These are phyloP conservation scores for Dactylonectria estremocensis DNA, from an alignment of 2,329 filamentous ascomycete species.

Conservation along the genomic window DNA sequence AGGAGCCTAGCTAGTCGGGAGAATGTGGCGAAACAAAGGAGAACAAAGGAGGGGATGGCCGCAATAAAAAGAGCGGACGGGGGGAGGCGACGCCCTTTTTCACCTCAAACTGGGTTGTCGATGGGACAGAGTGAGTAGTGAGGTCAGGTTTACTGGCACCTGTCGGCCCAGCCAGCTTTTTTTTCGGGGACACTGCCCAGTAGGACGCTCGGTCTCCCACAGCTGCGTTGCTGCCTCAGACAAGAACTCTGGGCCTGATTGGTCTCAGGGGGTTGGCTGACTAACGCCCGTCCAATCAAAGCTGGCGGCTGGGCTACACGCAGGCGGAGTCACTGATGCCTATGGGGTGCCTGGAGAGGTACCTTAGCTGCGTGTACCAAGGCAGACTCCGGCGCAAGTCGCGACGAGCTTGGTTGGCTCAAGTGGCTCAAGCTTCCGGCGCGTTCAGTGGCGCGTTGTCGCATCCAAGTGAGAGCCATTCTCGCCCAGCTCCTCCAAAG, in stretches of 20 bases:
- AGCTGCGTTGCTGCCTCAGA: slow-evolving; percentile 56
- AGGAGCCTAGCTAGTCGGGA: slow-evolving; percentile 17
- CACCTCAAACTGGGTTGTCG: slow-evolving; percentile 45
- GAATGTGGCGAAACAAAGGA: slow-evolving; percentile 29
- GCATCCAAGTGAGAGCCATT: neutral
- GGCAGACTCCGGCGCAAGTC: slow-evolving; percentile 40
- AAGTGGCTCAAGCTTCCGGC: slow-evolving; percentile 24
- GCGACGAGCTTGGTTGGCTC: slow-evolving; percentile 5
- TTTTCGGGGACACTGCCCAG: slow-evolving; percentile 45
- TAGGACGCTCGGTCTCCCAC: slow-evolving; percentile 30
- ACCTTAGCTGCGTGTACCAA: slow-evolving; percentile 49
- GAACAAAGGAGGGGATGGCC: slow-evolving; percentile 33
- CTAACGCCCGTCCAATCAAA: slow-evolving; percentile 51
- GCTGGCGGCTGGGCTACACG: slow-evolving; percentile 34
- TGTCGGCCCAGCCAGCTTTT: slow-evolving; percentile 51
- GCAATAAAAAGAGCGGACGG: slow-evolving; percentile 38
- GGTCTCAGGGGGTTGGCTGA: slow-evolving; percentile 43
- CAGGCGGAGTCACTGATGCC: slow-evolving; percentile 51
- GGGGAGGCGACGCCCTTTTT: slow-evolving; percentile 50
- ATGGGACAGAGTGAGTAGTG: slow-evolving; percentile 45
- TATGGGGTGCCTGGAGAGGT: slow-evolving; percentile 42
- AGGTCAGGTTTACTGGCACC: slow-evolving; percentile 44
- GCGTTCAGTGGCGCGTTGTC: slow-evolving; percentile 26
- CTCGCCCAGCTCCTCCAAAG: neutral
- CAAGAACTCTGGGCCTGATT: slow-evolving; percentile 51